phyloP scores from a whole-genome alignment of 1,284 basidiomycete genomes.

The Papiliotrema laurentii region DNA sequence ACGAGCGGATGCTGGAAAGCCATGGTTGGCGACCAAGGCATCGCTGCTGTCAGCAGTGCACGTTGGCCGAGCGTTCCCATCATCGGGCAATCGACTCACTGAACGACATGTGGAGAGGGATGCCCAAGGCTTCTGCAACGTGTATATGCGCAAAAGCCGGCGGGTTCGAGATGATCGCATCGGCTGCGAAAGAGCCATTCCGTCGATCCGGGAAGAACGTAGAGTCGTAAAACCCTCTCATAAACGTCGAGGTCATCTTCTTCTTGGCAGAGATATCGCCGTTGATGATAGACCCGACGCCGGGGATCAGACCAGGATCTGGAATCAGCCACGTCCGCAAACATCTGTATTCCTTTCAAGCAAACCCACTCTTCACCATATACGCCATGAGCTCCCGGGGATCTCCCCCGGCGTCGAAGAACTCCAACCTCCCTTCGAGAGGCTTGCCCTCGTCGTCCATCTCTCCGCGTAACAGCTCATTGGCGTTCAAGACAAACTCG shows the following conservation, averaged over 20 bases:
- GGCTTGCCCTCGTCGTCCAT: conserved; percentile 50
- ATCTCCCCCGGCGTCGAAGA: conserved; percentile 35
- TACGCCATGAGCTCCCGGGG: conserved; percentile 38
- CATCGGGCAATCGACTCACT: conserved; percentile 46
- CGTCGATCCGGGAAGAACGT: conserved; percentile 53
- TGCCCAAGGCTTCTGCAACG: conserved; percentile 59
- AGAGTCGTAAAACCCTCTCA: conserved; percentile 57
- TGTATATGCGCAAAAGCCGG: conserved; percentile 61
- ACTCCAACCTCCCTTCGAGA: conserved; percentile 26
- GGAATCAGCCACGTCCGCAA: conserved; percentile 1
- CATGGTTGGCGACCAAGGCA: conserved; percentile 63
- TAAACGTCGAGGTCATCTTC: conserved; percentile 48
- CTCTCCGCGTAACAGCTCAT: conserved; percentile 53
- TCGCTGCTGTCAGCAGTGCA: conserved; percentile 48
- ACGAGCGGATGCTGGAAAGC: conserved; percentile 61
- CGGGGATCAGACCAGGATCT: conserved; percentile 38
- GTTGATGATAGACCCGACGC: conserved; percentile 22
- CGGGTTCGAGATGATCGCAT: conserved; percentile 63
- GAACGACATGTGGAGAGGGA: conserved; percentile 57
- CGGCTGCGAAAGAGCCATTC: conserved; percentile 54
- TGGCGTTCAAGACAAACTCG: conserved; percentile 52
- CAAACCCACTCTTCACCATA: conserved; percentile 46
- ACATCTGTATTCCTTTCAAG: not conserved
- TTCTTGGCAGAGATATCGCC: conserved; percentile 26
- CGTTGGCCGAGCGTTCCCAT: not conserved